Base-by-base conservation (phyloP, 106 monocot species). In the Acorus gramineus region DNA sequence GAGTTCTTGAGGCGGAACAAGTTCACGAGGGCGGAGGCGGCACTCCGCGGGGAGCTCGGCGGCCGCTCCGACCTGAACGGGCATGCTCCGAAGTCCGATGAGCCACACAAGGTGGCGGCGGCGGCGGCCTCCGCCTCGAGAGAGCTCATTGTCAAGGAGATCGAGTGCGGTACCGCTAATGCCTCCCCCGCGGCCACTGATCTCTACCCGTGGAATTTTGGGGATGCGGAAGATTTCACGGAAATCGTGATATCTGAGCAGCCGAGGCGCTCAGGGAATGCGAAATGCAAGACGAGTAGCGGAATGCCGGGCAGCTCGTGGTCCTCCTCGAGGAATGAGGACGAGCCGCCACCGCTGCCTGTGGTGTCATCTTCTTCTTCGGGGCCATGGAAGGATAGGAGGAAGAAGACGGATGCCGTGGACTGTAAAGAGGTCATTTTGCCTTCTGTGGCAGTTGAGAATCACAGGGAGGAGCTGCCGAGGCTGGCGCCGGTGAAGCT, bases 121-220 rank as follows among this genome's bases (percentile, higher is more conserved):
- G 28, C 28, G 28, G 28, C 28, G 28, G 28, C 28, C 28, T 28
- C 28, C 28, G 28, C 28, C 48, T 87, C 78, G 2, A 78, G 79
- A 55, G 96, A 98, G 71, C 83, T 88, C 74, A 88, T 98, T 55
- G 81, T 91, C 43, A 98, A 98, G 79, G 91, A 98, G 80, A 85
- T 91, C 14, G 90, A 87, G 55, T 75, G 80, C 7, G 85, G 84
- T 11, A 79, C 70, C 56, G 47, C 69, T 57, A 90, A 85, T 66
- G 76, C 84, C 10, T 69, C 70, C 2, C 66, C 58, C 60, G 55
- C 45, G 46, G 60, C 71, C 4, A 63, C 69, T 7, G 95, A 96
- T 85, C 82, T 91, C 11, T 96, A 91, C 68, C 95, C 95, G 60
- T 84, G 81, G 85, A 74, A 61, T 12, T 79, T 69, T 56, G 61